phyloP scores from a whole-genome alignment of 2,329 filamentous ascomycete species.

The Neobulgaria alba region DNA sequence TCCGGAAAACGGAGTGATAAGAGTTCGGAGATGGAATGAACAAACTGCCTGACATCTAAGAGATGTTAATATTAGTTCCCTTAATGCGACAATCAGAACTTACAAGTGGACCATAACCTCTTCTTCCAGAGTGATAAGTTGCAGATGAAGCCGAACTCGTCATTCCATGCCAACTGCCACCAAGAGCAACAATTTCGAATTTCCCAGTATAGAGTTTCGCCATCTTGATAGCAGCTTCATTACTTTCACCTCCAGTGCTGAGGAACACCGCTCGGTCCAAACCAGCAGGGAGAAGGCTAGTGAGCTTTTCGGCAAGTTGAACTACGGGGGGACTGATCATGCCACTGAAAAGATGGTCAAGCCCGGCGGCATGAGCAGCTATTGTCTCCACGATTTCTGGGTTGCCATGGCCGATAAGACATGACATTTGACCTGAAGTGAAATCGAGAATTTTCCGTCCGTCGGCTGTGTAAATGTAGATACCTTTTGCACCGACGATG shows the following conservation, averaged over 20 bases:
- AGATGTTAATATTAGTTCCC: neutral
- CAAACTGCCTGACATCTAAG: constrained; percentile 45
- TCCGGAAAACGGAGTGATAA: constrained; percentile 53
- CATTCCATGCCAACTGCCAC: constrained; percentile 53
- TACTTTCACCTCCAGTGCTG: constrained; percentile 47
- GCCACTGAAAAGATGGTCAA: constrained; percentile 51
- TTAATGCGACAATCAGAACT: constrained; percentile 1
- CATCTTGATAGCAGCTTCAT: constrained; percentile 55
- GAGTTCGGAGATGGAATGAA: constrained; percentile 51
- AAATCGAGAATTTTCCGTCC: constrained; percentile 44
- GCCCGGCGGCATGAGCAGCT: constrained; percentile 36
- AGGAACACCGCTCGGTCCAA: constrained; percentile 50
- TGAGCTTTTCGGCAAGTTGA: constrained; percentile 42
- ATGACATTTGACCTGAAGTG: constrained; percentile 54
- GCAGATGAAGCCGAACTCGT: constrained; percentile 44
- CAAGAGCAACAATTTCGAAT: constrained; percentile 54
- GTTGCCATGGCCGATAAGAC: constrained; percentile 48
- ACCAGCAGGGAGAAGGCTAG: constrained; percentile 37
- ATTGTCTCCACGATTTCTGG: constrained; percentile 49
- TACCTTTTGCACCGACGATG: constrained; percentile 15
- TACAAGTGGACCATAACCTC: constrained; percentile 33
- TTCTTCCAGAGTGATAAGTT: constrained; percentile 45
- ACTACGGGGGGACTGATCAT: constrained; percentile 52
- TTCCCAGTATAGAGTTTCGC: constrained; percentile 57
- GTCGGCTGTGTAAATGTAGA: constrained; percentile 34